phyloP scores from a whole-genome alignment of 257 asterid genomes.

The Scutellaria barbata region DNA sequence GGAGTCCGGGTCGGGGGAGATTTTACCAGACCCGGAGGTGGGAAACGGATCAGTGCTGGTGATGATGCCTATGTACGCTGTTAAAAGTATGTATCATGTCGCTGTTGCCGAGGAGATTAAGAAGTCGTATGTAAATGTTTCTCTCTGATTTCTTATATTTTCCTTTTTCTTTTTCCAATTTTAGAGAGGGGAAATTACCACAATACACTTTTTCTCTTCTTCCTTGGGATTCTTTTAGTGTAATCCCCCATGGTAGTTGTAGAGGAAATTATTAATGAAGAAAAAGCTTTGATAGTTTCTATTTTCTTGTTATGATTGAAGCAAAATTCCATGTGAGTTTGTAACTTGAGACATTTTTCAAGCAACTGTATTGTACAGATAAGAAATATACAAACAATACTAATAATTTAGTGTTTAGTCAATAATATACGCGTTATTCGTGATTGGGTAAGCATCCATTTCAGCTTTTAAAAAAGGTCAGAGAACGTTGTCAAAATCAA shows the following conservation, averaged over 20 bases:
- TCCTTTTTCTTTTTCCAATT: constrained; percentile 19
- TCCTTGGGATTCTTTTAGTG: background rate
- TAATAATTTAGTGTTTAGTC: background rate
- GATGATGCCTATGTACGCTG: constrained; percentile 9
- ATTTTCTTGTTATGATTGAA: constrained; percentile 11
- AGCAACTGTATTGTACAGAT: background rate
- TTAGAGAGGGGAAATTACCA: constrained; percentile 20
- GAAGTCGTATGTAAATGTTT: constrained; percentile 34
- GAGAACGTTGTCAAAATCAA: too few relatives aligned
- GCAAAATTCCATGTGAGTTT: constrained; percentile 25
- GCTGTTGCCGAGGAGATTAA: background rate
- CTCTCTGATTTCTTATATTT: background rate
- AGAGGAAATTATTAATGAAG: constrained; percentile 13
- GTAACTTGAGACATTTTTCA: background rate
- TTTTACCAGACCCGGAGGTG: constrained; percentile 70
- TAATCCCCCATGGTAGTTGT: background rate
- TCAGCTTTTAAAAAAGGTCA: too few relatives aligned
- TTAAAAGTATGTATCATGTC: constrained; percentile 23
- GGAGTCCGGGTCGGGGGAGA: constrained; percentile 50
- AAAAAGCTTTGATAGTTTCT: constrained; percentile 7
- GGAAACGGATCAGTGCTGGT: constrained; percentile 99
- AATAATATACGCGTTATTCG: background rate
- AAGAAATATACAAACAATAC: background rate
- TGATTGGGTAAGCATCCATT: background rate
- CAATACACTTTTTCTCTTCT: background rate